phyloP scores from a whole-genome alignment of 2,329 filamentous ascomycete species.

The Penicillium frequentans region DNA sequence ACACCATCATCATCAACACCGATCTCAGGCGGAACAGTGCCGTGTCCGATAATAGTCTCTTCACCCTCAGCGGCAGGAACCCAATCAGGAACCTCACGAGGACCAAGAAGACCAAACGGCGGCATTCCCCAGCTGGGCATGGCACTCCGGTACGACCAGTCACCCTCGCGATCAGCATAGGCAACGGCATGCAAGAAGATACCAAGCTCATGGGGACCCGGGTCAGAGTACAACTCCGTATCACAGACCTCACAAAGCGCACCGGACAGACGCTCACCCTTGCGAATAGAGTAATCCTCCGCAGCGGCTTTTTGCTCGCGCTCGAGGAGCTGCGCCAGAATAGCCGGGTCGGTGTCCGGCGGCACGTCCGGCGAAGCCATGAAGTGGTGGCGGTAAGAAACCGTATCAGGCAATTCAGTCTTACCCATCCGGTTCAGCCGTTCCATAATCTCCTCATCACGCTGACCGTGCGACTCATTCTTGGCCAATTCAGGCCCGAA shows the following conservation, averaged over 20 bases:
- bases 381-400: constrained; percentile 70
- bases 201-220: constrained; percentile 82
- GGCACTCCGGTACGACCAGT: constrained; percentile 83
- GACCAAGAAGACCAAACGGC: constrained; percentile 69
- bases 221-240: constrained; percentile 90
- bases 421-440: constrained; percentile 90
- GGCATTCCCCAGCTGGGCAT: constrained; percentile 86
- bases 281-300: constrained; percentile 81
- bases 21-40: constrained; percentile 28
- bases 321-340: constrained; percentile 43
- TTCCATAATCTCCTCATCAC: constrained; percentile 87
- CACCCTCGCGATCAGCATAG: constrained; percentile 79
- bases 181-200: constrained; percentile 91
- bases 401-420: constrained; percentile 83
- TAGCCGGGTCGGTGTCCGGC: constrained; percentile 35
- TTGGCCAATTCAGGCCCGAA: constrained; percentile 80
- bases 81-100: constrained; percentile 61
- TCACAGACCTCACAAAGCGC: constrained; percentile 76
- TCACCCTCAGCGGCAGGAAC: constrained; percentile 37
- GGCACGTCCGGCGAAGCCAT: constrained; percentile 40
- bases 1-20: constrained; percentile 22
- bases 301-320: constrained; percentile 75
- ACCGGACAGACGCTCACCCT: constrained; percentile 92
- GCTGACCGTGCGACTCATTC: constrained; percentile 65
- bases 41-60: constrained; percentile 41